These are phyloP conservation scores for Podospora pseudoanserina DNA, from an alignment of 495 filamentous ascomycete species.

Conservation along the genomic window DNA sequence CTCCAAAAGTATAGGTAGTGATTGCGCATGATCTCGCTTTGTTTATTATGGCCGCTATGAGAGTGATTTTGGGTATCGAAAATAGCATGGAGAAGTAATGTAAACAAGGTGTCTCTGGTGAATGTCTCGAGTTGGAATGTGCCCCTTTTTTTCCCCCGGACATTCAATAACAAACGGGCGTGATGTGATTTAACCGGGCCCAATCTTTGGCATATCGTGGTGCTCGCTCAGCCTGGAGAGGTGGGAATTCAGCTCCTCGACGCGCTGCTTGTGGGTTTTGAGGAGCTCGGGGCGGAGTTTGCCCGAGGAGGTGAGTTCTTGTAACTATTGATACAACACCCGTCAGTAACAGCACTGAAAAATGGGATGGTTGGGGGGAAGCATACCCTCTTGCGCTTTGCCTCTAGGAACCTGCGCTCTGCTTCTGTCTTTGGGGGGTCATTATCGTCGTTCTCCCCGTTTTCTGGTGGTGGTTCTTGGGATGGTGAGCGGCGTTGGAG, in stretches of 20 bases:
- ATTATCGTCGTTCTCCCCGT: conserved; percentile 20
- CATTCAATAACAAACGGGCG: too few species aligned
- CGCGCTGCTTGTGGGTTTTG: conserved; percentile 95
- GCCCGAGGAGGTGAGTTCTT: conserved; percentile 58
- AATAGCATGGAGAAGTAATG: neutral
- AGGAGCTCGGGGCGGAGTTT: conserved; percentile 59
- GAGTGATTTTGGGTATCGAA: neutral
- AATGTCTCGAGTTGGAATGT: neutral
- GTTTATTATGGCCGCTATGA: neutral
- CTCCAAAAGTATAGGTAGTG: too few species aligned
- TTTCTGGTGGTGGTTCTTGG: conserved; percentile 16
- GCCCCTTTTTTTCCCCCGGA: neutral
- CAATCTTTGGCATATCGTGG: conserved; percentile 93
- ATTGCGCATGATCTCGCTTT: neutral
- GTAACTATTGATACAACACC: conserved; percentile 46
- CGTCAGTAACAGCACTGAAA: conserved; percentile 4
- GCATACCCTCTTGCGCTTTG: conserved; percentile 72
- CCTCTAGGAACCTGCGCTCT: conserved; percentile 76
- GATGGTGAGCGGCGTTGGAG: neutral
- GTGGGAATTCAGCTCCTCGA: conserved; percentile 94
- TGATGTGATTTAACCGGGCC: conserved; percentile 53
- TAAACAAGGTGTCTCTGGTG: neutral
- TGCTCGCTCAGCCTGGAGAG: conserved; percentile 89
- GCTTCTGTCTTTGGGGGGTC: conserved; percentile 71
- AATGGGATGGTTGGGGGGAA: neutral